phyloP scores from a whole-genome alignment of 1,284 basidiomycete genomes.

The Inonotus obliquus region DNA sequence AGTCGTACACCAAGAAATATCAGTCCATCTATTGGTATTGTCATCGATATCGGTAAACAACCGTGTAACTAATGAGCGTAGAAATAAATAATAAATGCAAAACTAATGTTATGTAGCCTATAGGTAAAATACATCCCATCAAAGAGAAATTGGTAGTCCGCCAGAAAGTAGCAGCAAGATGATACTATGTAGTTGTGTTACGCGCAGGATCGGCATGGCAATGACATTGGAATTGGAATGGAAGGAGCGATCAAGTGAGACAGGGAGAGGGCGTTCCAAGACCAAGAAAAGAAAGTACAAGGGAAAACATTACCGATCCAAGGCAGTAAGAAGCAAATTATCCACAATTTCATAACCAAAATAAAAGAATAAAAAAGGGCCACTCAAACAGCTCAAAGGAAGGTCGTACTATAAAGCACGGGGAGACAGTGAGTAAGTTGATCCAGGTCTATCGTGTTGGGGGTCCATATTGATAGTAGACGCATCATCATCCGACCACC shows the following conservation, averaged over 20 bases:
- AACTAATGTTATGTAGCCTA: slow-evolving; percentile 9
- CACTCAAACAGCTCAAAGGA: not conserved
- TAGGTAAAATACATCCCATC: not conserved
- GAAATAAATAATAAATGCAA: slow-evolving; percentile 4
- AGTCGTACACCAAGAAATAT: not conserved
- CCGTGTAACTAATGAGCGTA: not conserved
- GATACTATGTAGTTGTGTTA: not conserved
- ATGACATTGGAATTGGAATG: not conserved
- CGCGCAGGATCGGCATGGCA: not conserved
- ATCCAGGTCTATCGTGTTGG: slow-evolving; percentile 8
- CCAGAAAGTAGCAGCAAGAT: not conserved
- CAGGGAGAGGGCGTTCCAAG: not conserved
- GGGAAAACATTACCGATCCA: not conserved
- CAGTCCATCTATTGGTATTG: not conserved
- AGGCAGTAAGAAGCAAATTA: not conserved
- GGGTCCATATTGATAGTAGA: slow-evolving; percentile 5
- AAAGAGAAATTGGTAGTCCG: not conserved
- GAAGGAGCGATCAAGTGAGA: not conserved
- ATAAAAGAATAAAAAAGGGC: not conserved
- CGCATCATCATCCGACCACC: slow-evolving; percentile 18
- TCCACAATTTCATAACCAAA: not conserved
- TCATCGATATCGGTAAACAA: not conserved
- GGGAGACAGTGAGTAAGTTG: slow-evolving; percentile 13
- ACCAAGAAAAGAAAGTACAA: not conserved
- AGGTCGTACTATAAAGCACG: slow-evolving; percentile 14